Evolutionary conservation across 2,329 filamentous ascomycete genomes (phyloP).

Genomic region (Colletotrichum horii): DNA sequence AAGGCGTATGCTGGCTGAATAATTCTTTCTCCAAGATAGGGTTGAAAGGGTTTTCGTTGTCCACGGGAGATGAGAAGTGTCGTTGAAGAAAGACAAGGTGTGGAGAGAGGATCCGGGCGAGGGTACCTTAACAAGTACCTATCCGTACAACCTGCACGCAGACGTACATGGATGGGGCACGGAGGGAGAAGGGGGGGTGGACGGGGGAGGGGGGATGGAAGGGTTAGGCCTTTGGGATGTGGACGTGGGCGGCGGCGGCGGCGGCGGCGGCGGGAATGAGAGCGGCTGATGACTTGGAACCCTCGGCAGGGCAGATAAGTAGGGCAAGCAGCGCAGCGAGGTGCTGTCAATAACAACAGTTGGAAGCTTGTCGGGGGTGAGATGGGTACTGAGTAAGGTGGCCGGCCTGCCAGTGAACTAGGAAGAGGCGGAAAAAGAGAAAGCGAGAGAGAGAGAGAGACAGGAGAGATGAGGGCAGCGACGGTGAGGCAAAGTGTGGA

Average conservation of each 20-base stretch:
- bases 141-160: conserved; percentile 4
- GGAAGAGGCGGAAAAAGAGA: neutral
- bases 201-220: neutral
- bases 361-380: neutral
- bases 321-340: neutral
- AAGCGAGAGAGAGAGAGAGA: neutral
- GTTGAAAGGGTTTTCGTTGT: conserved; percentile 22
- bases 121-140: conserved; percentile 22
- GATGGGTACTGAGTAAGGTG: neutral
- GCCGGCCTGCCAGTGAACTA: neutral
- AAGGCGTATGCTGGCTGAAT: neutral
- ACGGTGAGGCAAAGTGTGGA: neutral
- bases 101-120: conserved; percentile 20
- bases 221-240: neutral
- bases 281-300: conserved; percentile 17
- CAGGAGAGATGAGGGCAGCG: neutral
- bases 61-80: conserved; percentile 10
- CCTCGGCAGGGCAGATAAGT: neutral
- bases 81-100: conserved; percentile 24
- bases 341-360: neutral
- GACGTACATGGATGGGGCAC: conserved; percentile 16
- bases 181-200: neutral
- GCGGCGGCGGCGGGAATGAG: neutral
- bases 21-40: neutral
- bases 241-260: neutral